phyloP scores from a whole-genome alignment of 1,139 yeast species.

The Debaryomyces fabryi region DNA sequence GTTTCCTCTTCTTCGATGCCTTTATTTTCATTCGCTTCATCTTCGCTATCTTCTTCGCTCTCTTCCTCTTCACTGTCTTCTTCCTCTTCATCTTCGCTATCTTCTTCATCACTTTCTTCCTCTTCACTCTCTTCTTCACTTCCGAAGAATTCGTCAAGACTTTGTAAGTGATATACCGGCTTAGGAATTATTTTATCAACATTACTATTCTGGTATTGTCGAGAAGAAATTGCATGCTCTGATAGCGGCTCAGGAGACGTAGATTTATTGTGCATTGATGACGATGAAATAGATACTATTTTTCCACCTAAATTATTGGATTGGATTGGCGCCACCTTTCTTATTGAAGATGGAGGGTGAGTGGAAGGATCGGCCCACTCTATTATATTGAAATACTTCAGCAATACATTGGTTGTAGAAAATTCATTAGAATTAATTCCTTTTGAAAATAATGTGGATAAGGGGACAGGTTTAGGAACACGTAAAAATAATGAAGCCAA shows the following conservation, averaged over 20 bases:
- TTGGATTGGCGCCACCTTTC: slow-evolving; percentile 34
- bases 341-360: slow-evolving; percentile 39
- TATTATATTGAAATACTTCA: slow-evolving; percentile 29
- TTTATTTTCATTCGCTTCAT: slow-evolving; percentile 14
- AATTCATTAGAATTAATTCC: neutral
- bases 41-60: slow-evolving; percentile 15
- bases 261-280: slow-evolving; percentile 20
- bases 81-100: slow-evolving; percentile 25
- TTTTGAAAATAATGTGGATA: slow-evolving; percentile 11
- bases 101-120: slow-evolving; percentile 27
- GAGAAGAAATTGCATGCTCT: slow-evolving; percentile 31
- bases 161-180: slow-evolving; percentile 62
- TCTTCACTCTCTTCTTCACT: slow-evolving; percentile 42
- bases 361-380: slow-evolving; percentile 39
- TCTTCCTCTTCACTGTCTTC: slow-evolving; percentile 19
- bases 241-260: slow-evolving; percentile 25
- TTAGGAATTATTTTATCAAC: slow-evolving; percentile 14
- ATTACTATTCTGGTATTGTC: slow-evolving; percentile 14
- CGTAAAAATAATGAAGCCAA: slow-evolving; percentile 79
- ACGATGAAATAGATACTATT: slow-evolving; percentile 18
- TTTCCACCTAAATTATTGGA: slow-evolving; percentile 26
- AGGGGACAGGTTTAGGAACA: slow-evolving; percentile 76
- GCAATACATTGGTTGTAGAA: slow-evolving; percentile 21
- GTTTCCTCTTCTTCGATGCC: slow-evolving; percentile 6
- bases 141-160: slow-evolving; percentile 84